phyloP scores from a whole-genome alignment of 306 rosid species.

The Rosa multiflora region DNA sequence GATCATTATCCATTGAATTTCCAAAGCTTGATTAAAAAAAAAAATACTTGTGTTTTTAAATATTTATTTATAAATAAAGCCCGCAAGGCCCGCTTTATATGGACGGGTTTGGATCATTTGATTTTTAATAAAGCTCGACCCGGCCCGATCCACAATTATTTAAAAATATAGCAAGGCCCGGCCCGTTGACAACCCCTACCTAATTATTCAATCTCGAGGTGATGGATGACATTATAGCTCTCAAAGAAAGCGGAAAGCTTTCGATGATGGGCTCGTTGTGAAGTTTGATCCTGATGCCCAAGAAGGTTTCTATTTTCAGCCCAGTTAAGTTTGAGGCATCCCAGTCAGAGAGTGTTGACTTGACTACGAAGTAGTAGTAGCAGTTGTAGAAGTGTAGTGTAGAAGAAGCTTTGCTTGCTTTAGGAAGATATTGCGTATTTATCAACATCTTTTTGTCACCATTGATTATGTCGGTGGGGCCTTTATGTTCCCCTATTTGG shows the following conservation, averaged over 20 bases:
- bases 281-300: background rate
- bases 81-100: no score
- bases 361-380: background rate
- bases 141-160: no score
- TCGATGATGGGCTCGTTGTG: background rate
- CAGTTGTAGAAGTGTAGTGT: background rate
- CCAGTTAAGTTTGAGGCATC: background rate
- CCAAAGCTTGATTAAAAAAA: no score
- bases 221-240: background rate
- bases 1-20: no score
- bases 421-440: background rate
- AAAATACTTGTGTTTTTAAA: no score
- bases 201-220: no score
- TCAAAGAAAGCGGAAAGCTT: no score
- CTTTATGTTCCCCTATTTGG: slow-evolving; percentile 26
- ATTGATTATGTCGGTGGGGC: slow-evolving; percentile 20
- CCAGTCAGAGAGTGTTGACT: background rate
- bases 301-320: background rate
- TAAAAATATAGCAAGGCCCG: no score
- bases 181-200: no score
- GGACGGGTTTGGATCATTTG: no score
- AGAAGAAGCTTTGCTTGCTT: background rate
- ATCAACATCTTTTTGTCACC: slow-evolving; percentile 14
- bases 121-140: no score
- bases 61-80: no score